Evolutionary conservation across 192 early-diverging fungal species (phyloP).

Genomic region (Entomortierella parvispora): DNA sequence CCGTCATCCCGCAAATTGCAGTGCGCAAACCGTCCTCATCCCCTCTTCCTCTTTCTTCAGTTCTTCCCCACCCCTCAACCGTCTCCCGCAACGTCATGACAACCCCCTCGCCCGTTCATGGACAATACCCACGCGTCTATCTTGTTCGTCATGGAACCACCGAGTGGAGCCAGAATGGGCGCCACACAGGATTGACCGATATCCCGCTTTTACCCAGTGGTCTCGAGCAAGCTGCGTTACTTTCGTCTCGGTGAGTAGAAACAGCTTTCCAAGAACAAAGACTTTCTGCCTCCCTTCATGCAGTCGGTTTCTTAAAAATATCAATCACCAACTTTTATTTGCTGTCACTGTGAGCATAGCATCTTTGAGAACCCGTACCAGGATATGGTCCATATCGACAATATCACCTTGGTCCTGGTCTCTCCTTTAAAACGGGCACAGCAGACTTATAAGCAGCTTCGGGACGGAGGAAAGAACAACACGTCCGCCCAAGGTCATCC

Average conservation of each 20-base stretch:
- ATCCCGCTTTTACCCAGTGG: conserved; percentile 51
- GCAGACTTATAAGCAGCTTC: conserved; percentile 49
- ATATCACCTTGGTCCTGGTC: conserved; percentile 47
- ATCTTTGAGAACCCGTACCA: conserved; percentile 58
- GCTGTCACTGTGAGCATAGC: too few species aligned
- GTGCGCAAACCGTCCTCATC: too few species aligned
- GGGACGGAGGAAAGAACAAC: conserved; percentile 11
- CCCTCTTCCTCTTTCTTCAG: not conserved
- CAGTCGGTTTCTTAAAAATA: too few species aligned
- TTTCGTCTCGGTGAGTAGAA: conserved; percentile 41
- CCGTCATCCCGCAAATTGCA: too few species aligned
- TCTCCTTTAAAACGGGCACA: conserved; percentile 52
- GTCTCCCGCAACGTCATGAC: conserved; percentile 17
- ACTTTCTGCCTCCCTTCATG: not conserved
- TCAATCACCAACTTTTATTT: too few species aligned
- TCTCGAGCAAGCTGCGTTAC: conserved; percentile 39
- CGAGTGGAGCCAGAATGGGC: conserved; percentile 58
- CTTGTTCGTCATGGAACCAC: conserved; percentile 60
- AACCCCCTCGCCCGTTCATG: conserved; percentile 36
- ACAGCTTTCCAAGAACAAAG: not conserved
- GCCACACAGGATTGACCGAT: conserved; percentile 54
- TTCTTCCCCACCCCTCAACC: not conserved
- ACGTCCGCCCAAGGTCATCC: not conserved
- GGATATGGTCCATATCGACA: conserved; percentile 51
- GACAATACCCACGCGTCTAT: conserved; percentile 51